Evolutionary conservation across 176 grass and related monocot species (phyloP).

Genomic region (Carex myosuroides): DNA sequence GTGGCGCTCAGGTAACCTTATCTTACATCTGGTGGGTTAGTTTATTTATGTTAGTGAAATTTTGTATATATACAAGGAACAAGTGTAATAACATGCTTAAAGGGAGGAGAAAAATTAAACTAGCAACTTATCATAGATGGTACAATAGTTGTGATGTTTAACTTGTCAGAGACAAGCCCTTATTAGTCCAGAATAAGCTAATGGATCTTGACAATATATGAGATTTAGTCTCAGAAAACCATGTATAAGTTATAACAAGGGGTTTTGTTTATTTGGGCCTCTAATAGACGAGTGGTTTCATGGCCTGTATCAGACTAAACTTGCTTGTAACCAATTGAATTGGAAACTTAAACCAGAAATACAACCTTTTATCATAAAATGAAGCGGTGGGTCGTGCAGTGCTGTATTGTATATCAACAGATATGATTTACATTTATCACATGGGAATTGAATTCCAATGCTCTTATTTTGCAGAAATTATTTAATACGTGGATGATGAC

Average conservation of each 20-base stretch:
- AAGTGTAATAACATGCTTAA: not conserved
- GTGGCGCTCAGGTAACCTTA: not conserved
- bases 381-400: not conserved
- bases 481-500: not conserved
- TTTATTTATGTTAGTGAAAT: not conserved
- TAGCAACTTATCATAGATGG: not conserved
- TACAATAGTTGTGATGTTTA: not conserved
- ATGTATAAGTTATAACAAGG: too few relatives aligned
- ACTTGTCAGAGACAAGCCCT: not conserved
- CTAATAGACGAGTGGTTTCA: not conserved
- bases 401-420: not conserved
- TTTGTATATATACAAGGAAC: not conserved
- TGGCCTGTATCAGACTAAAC: not conserved
- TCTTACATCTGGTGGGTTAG: not conserved
- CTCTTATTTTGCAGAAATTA: not conserved
- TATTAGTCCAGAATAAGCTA: not conserved
- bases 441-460: not conserved
- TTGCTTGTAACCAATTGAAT: not conserved
- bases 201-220: not conserved
- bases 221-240: not conserved
- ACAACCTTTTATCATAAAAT: not conserved
- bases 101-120: not conserved
- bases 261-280: not conserved
- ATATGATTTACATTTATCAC: not conserved
- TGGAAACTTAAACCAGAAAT: not conserved